phyloP scores from a whole-genome alignment of 768 basidiomycete species.

The Panellus pusillus region DNA sequence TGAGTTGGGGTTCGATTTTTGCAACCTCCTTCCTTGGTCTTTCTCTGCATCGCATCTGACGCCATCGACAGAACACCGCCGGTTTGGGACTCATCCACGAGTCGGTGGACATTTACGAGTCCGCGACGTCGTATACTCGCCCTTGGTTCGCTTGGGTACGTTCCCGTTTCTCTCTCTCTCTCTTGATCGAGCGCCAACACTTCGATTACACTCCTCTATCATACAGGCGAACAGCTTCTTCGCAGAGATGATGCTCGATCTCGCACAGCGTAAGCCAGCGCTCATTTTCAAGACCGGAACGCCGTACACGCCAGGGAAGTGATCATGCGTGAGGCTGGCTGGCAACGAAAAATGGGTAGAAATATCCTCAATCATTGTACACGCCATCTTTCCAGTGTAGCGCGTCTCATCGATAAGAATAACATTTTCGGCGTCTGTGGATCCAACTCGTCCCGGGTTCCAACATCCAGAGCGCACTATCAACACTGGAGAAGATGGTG shows the following conservation, averaged over 20 bases:
- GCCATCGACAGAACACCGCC: conserved; percentile 57
- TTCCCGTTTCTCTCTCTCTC: background rate
- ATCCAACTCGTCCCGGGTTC: no score
- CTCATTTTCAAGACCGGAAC: conserved; percentile 58
- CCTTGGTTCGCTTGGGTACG: conserved; percentile 79
- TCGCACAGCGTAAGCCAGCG: conserved; percentile 70
- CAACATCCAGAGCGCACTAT: no score
- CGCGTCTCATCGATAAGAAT: no score
- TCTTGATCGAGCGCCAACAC: background rate
- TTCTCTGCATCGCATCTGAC: background rate
- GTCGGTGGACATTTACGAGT: conserved; percentile 66
- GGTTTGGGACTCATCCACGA: conserved; percentile 80
- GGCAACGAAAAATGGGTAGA: no score
- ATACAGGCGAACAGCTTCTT: background rate
- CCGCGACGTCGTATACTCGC: conserved; percentile 56
- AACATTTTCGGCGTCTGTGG: no score
- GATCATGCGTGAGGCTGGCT: no score
- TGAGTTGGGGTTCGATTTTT: conserved; percentile 35
- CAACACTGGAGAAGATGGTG: no score
- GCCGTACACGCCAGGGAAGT: conserved; percentile 56
- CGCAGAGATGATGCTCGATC: conserved; percentile 64
- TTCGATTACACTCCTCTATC: no score
- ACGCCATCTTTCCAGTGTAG: no score
- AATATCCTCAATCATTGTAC: no score
- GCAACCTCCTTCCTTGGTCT: no score